Evolutionary conservation across 192 early-diverging fungal species (phyloP), one percentile per base, ranked within the genome.

Genomic region (Powellomyces hirtus): DNA sequence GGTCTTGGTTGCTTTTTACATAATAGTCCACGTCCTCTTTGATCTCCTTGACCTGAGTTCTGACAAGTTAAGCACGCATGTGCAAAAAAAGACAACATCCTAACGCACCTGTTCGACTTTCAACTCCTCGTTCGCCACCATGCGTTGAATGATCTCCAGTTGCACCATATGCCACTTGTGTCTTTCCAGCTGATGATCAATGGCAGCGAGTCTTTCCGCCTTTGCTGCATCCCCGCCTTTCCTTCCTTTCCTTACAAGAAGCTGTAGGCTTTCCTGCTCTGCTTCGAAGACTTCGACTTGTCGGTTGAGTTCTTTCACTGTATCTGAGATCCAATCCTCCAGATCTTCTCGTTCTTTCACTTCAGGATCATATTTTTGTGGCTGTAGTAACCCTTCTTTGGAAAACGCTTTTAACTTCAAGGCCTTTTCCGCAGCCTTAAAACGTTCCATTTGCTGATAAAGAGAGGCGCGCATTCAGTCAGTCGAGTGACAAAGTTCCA

Each of bases 321-420:
- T 85, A 14, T 86, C 88, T 22, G 92, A 83, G 29, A 99, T 82
- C 89, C 91, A 97, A 30, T 90, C 86, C 58, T 91, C 84, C 16
- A 91, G 73, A 22, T 98, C 95, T 35, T 86, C 79, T 68, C 94
- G 95, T 72, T 95, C 92, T 70, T 90, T 91, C 62, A 96, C 96
- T 73, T 92, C 89, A 3, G 97, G 97, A 80, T 99, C 97, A 64
- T 97, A 78, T 66, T 90, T 91, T 56, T 84, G 83, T 50, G 86
- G 78, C 68, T 86, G 86, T 61, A 83, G 71, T 49, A 99, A 73
- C 20, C 97, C 97, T 77, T 97, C 97, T 77, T 96, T 92, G 30
- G 96, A 98, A 73, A 89, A 99, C 3, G 97, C 96, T 72, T 99
- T 99, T 46, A 95, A 96, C 77, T 99, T 99, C 83, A 99, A 93